phyloP scores from a whole-genome alignment of 1,139 yeast genomes.

The Lizanozyma gosingica region DNA sequence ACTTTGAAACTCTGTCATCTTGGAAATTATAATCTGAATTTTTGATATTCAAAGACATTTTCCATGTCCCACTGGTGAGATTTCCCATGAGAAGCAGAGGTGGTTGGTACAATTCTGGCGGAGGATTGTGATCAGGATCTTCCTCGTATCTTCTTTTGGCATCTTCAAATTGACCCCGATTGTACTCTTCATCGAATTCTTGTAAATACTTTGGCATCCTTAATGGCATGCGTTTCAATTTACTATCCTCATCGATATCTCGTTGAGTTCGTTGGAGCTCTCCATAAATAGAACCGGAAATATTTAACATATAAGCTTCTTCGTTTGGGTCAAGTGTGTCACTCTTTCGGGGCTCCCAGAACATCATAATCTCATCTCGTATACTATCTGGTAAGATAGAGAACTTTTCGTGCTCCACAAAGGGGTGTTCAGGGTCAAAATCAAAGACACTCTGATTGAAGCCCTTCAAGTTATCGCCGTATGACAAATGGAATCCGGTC shows the following conservation, averaged over 20 bases:
- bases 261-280: constrained; percentile 19
- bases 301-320: constrained; percentile 36
- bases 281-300: constrained; percentile 44
- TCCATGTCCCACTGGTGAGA: constrained; percentile 18
- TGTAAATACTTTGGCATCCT: constrained; percentile 35
- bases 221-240: constrained; percentile 21
- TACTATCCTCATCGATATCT: constrained; percentile 10
- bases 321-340: constrained; percentile 10
- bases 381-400: constrained; percentile 56
- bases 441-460: constrained; percentile 49
- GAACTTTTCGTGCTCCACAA: constrained; percentile 44
- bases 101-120: neutral
- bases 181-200: constrained; percentile 22
- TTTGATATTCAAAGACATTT: constrained; percentile 15
- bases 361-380: constrained; percentile 31
- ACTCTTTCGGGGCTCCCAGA: constrained; percentile 36
- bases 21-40: constrained; percentile 18
- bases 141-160: constrained; percentile 17
- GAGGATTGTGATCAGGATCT: constrained; percentile 9
- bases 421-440: constrained; percentile 37
- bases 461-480: constrained; percentile 41
- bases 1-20: constrained; percentile 13
- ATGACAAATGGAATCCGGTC: constrained; percentile 63
- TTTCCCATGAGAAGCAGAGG: constrained; percentile 15
- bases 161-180: constrained; percentile 15